phyloP scores from a whole-genome alignment of 495 filamentous ascomycete genomes.

The Xylaria acuta region DNA sequence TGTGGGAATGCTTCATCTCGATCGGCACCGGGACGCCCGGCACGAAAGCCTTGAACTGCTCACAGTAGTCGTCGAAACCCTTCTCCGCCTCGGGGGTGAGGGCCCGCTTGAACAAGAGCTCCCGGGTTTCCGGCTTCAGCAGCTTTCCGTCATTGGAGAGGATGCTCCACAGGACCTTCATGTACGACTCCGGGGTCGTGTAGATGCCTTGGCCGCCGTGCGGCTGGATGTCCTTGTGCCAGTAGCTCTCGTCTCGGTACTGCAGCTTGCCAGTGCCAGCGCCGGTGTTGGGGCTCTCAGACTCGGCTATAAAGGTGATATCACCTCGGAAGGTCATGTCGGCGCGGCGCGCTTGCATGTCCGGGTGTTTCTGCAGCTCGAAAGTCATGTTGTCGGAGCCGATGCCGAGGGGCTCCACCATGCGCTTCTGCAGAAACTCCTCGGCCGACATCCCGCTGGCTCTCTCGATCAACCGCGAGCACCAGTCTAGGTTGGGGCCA shows the following conservation, averaged over 20 bases:
- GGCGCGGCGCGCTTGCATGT: slow-evolving; percentile 24
- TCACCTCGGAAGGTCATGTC: slow-evolving; percentile 31
- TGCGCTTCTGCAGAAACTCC: slow-evolving; percentile 18
- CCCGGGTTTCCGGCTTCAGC: slow-evolving; percentile 16
- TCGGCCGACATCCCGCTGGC: slow-evolving; percentile 34
- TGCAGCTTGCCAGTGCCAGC: neutral
- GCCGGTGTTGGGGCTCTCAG: slow-evolving; percentile 9
- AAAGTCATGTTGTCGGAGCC: slow-evolving; percentile 31
- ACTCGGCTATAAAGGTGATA: neutral
- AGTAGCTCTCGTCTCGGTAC: slow-evolving; percentile 15
- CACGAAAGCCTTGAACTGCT: slow-evolving; percentile 13
- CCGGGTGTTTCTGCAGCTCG: slow-evolving; percentile 27
- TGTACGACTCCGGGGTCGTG: slow-evolving; percentile 14
- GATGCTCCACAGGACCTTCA: slow-evolving; percentile 26
- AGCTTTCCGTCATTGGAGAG: slow-evolving; percentile 21
- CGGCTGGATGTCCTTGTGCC: slow-evolving; percentile 14
- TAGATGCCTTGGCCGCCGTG: slow-evolving; percentile 24
- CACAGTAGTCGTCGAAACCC: slow-evolving; percentile 1
- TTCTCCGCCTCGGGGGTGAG: slow-evolving; percentile 21
- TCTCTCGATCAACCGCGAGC: slow-evolving; percentile 50
- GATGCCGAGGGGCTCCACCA: slow-evolving; percentile 24
- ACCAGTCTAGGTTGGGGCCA: slow-evolving; percentile 55
- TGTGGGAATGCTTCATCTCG: slow-evolving; percentile 7
- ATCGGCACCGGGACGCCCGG: slow-evolving; percentile 9
- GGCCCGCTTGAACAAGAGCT: slow-evolving; percentile 10